Percentiles rank a stretch among this genome's conserved stretches.
Evolutionary conservation across 768 basidiomycete genomes (phyloP).

Genomic region (Lentinula guzmanii): DNA sequence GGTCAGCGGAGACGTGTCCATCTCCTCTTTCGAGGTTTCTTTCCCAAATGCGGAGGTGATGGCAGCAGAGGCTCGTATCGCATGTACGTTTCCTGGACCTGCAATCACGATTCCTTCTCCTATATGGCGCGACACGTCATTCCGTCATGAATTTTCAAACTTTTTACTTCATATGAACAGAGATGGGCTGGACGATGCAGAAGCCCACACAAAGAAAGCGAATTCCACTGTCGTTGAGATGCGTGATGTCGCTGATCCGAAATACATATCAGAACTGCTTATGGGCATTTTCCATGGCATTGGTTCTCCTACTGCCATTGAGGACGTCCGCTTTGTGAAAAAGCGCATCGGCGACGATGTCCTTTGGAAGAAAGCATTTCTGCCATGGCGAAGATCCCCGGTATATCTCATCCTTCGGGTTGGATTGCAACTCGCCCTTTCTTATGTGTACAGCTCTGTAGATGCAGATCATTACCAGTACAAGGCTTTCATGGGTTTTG

Average conservation of each 20-base stretch:
- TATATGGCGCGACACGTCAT: conserved; percentile 20
- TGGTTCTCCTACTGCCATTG: conserved; percentile 27
- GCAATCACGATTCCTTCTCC: conserved; percentile 29
- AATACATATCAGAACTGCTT: conserved; percentile 44
- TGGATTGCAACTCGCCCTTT: conserved; percentile 31
- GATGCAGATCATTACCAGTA: conserved; percentile 20
- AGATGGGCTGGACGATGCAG: conserved; percentile 24
- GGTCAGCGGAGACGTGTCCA: conserved; percentile 18
- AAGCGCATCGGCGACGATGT: conserved; percentile 44
- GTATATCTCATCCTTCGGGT: conserved; percentile 47
- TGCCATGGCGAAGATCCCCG: conserved; percentile 45
- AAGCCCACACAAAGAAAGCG: conserved; percentile 31
- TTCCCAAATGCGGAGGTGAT: conserved; percentile 29
- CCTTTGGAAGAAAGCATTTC: conserved; percentile 27
- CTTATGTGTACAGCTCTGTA: background rate
- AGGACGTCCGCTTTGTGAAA: conserved; percentile 20
- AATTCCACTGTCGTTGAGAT: conserved; percentile 25
- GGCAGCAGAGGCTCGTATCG: conserved; percentile 31
- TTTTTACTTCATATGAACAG: conserved; percentile 33
- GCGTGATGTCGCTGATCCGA: conserved; percentile 35
- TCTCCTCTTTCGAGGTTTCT: conserved; percentile 44
- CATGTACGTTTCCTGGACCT: conserved; percentile 40
- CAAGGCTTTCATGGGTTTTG: conserved; percentile 42
- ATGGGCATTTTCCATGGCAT: conserved; percentile 39
- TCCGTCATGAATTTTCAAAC: conserved; percentile 27